Conservation (phyloP, 257 asterid species). For the Catharanthus roseus region DNA sequence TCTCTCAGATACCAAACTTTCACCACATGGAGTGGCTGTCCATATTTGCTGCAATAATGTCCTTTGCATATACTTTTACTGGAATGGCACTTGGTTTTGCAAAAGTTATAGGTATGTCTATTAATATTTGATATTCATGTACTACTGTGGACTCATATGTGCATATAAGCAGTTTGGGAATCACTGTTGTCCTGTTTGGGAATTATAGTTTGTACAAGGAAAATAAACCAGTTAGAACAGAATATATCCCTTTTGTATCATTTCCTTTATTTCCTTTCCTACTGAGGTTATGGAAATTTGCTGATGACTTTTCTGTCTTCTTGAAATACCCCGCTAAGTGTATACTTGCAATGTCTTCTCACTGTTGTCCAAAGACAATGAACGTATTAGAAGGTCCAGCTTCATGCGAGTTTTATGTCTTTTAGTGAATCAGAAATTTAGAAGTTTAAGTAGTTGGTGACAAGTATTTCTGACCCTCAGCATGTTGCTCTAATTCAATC, state of each 20-base stretch:
- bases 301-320: too few relatives aligned
- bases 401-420: too few relatives aligned
- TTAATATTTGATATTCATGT: neutral
- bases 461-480: neutral
- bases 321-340: too few relatives aligned
- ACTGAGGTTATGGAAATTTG: neutral
- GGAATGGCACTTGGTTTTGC: conserved; percentile 48
- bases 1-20: conserved; percentile 61
- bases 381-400: too few relatives aligned
- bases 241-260: too few relatives aligned
- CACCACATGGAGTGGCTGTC: conserved; percentile 56
- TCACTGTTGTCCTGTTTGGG: neutral
- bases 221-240: too few relatives aligned
- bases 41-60: conserved; percentile 48
- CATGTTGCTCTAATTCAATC: neutral
- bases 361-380: too few relatives aligned
- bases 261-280: neutral
- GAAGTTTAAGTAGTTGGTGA: too few relatives aligned
- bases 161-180: neutral
- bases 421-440: too few relatives aligned
- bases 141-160: neutral
- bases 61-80: conserved; percentile 49
- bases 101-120: conserved; percentile 35
- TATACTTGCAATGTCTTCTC: too few relatives aligned
- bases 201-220: too few relatives aligned